These are phyloP conservation scores for Sinapis alba DNA, from an alignment of 441 rosid genomes.

Conservation along the genomic window DNA sequence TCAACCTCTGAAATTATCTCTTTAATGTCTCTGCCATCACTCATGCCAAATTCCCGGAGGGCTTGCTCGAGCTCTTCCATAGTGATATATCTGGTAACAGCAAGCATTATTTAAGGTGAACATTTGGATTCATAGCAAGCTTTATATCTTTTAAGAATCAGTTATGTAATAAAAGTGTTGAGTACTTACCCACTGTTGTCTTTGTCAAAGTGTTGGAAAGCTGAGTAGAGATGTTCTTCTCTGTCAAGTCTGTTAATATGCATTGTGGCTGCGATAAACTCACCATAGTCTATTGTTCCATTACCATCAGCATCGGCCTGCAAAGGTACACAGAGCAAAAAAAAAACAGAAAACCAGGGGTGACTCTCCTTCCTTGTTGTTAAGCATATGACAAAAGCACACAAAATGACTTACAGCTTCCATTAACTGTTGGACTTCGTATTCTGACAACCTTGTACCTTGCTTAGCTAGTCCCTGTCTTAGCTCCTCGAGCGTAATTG, in stretches of 20 bases:
- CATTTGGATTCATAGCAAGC: background rate
- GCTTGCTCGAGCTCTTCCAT: constrained; percentile 79
- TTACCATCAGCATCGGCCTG: constrained; percentile 64
- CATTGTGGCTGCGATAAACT: constrained; percentile 82
- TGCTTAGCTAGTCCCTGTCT: constrained; percentile 67
- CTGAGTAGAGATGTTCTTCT: constrained; percentile 73
- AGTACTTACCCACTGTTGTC: constrained; percentile 73
- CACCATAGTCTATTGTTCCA: constrained; percentile 76
- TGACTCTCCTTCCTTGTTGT: background rate
- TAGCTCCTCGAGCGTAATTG: constrained; percentile 67
- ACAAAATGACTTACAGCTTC: constrained; percentile 57
- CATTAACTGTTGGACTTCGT: constrained; percentile 67
- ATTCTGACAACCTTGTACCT: constrained; percentile 69
- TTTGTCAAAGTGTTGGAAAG: constrained; percentile 80
- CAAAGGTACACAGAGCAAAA: too few species aligned
- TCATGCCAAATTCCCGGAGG: constrained; percentile 60
- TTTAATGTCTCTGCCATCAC: constrained; percentile 63
- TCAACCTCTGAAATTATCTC: constrained; percentile 77
- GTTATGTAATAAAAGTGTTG: background rate
- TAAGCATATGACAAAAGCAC: background rate
- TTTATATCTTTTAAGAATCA: background rate
- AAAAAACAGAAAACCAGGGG: background rate
- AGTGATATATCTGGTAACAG: constrained; percentile 56
- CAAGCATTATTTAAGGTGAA: constrained; percentile 9
- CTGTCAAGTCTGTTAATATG: constrained; percentile 76